Conservation (phyloP, 31 red algal genomes). For the Asparagopsis taxiformis region DNA sequence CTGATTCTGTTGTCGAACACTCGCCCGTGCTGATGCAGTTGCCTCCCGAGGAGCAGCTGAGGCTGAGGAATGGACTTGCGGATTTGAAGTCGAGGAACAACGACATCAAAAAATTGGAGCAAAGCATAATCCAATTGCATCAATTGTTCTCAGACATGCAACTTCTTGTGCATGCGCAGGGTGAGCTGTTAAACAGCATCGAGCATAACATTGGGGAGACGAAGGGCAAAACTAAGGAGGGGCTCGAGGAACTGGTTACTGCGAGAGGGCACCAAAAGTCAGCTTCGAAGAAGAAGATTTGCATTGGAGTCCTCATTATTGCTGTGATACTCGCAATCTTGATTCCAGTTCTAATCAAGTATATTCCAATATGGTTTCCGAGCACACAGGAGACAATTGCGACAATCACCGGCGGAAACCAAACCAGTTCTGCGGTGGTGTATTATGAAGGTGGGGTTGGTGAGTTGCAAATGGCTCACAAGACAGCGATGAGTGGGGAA, state of each 20-base stretch:
- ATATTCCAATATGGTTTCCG: slow-evolving; percentile 11
- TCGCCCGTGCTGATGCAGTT: not conserved
- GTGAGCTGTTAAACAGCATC: slow-evolving; percentile 69
- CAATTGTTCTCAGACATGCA: slow-evolving; percentile 73
- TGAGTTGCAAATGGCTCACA: no score
- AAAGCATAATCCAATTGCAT: slow-evolving; percentile 53
- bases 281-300: slow-evolving; percentile 37
- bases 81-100: slow-evolving; percentile 53
- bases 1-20: not conserved
- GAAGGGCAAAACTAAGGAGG: slow-evolving; percentile 12
- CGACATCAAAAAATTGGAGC: slow-evolving; percentile 51
- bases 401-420: not conserved
- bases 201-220: slow-evolving; percentile 57
- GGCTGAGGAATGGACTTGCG: slow-evolving; percentile 9
- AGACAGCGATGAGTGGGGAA: not conserved
- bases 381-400: not conserved
- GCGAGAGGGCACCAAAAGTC: slow-evolving; percentile 32
- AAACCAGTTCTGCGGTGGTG: no score
- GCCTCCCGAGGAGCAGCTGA: not conserved
- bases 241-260: slow-evolving; percentile 23
- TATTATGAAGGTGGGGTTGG: no score
- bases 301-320: slow-evolving; percentile 22
- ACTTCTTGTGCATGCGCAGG: slow-evolving; percentile 62
- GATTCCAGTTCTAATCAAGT: slow-evolving; percentile 10
- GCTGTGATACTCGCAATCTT: slow-evolving; percentile 4